Base-by-base conservation (phyloP, 108 stramenopile genomes). In the Conticribra guillardii region DNA sequence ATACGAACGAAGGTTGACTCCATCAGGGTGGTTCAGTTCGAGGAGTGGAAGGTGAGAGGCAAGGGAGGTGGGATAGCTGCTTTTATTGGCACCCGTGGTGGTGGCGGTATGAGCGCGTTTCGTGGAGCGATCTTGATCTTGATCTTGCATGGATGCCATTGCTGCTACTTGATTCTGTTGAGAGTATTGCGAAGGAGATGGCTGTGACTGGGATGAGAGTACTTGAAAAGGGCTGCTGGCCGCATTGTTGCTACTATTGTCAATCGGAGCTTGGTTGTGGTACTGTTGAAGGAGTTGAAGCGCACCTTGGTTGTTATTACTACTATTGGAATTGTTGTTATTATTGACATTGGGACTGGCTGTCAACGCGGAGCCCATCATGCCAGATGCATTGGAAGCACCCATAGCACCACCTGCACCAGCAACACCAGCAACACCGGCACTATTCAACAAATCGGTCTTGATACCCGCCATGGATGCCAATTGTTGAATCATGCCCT, bases 1-100 rank as follows among this genome's bases (percentile, higher is more conserved):
- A 70, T 87, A 89, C 24, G 92, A 67, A 30, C 86, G 84, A 41
- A 93, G 79, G 33, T 86, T 75, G 28, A 82, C 83, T 7, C 92
- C 92, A 57, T 90, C 87, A 2, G 76, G 60, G 70, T 82, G 79
- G 61, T 68, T 79, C n/a, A 54, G 70, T 16, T 83, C 81, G 60
- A 93, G 82, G 44, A 93, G 78, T 24, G 83, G 84, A 9, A 88
- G 80, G 54, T 89, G 86, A 15, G 60, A 55, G 22, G 74, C 71
- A 45, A 92, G 74, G 0, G 87, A 83, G 19, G 53, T 60, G 26
- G 84, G 83, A 46, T 86, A 58, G 46, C 66, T 75, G 34, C 74
- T 77, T 26, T 65, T 21, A 44, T 82, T 66, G 53, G 50, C 28
- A 4, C 31, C 9, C 18, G 3, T 48, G 28, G 15, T 27, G 11